Evolutionary conservation across 805 yeast species (phyloP).

Genomic region (Jamesozyma hellenica): DNA sequence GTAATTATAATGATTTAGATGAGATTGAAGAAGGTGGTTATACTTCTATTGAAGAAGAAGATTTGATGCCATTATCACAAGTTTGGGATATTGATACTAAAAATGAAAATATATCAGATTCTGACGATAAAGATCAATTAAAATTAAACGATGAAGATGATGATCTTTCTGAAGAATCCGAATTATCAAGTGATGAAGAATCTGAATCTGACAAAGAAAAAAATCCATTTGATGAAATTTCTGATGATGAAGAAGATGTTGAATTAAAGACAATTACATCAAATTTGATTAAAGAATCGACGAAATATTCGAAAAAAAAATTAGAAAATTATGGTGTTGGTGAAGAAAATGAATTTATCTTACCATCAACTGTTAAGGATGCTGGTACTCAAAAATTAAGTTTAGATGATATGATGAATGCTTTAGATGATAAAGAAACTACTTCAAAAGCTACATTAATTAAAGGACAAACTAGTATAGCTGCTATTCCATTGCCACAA

Average conservation of each 20-base stretch:
- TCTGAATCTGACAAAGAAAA: constrained; percentile 15
- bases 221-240: constrained; percentile 29
- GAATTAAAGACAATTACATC: constrained; percentile 44
- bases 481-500: constrained; percentile 75
- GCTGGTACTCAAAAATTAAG: constrained; percentile 38
- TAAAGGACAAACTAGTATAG: constrained; percentile 35
- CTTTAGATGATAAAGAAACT: constrained; percentile 41
- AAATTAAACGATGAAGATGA: constrained; percentile 9
- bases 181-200: constrained; percentile 9
- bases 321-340: constrained; percentile 43
- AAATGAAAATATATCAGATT: constrained; percentile 18
- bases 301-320: constrained; percentile 31
- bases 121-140: constrained; percentile 8
- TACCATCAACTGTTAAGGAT: constrained; percentile 40
- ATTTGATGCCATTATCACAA: constrained; percentile 68
- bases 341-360: constrained; percentile 58
- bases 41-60: constrained; percentile 51
- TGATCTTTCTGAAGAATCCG: constrained; percentile 14
- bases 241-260: constrained; percentile 42
- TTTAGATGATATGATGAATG: constrained; percentile 65
- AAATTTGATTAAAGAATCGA: constrained; percentile 28
- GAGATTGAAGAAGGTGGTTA: constrained; percentile 50
- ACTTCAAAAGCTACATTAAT: constrained; percentile 43
- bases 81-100: constrained; percentile 78
- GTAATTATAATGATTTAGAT: constrained; percentile 25